phyloP scores from a whole-genome alignment of 306 rosid species.

The Argentina anserina region DNA sequence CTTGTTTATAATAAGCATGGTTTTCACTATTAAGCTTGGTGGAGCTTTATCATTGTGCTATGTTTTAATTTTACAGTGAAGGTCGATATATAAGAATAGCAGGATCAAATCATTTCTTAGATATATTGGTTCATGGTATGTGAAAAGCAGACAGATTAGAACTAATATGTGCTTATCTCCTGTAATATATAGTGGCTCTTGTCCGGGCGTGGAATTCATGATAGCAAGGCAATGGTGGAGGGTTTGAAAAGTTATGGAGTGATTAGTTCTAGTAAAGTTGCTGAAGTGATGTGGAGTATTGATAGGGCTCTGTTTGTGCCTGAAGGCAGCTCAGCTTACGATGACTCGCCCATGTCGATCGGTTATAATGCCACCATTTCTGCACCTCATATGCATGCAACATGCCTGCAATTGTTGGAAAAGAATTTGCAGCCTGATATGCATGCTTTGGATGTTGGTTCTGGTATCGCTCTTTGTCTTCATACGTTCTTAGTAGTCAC shows the following conservation, averaged over 20 bases:
- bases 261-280: slow-evolving; percentile 55
- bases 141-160: neutral
- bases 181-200: slow-evolving; percentile 51
- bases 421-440: slow-evolving; percentile 81
- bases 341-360: slow-evolving; percentile 74
- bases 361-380: slow-evolving; percentile 95
- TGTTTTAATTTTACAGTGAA: neutral
- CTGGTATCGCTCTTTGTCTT: slow-evolving; percentile 41
- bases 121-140: neutral
- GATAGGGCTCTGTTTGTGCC: slow-evolving; percentile 87
- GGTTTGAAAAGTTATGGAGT: slow-evolving; percentile 63
- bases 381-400: slow-evolving; percentile 98
- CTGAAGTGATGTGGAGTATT: slow-evolving; percentile 66
- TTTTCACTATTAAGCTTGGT: neutral
- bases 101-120: neutral
- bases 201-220: slow-evolving; percentile 49
- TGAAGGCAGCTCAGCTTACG: slow-evolving; percentile 55
- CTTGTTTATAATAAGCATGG: neutral
- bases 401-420: slow-evolving; percentile 86
- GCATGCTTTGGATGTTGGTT: slow-evolving; percentile 89
- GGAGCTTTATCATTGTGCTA: neutral
- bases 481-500: neutral
- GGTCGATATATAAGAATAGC: neutral
- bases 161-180: neutral
- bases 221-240: slow-evolving; percentile 83